Conservation (phyloP, 2,329 filamentous ascomycete genomes). For the Epichloe sp. region DNA sequence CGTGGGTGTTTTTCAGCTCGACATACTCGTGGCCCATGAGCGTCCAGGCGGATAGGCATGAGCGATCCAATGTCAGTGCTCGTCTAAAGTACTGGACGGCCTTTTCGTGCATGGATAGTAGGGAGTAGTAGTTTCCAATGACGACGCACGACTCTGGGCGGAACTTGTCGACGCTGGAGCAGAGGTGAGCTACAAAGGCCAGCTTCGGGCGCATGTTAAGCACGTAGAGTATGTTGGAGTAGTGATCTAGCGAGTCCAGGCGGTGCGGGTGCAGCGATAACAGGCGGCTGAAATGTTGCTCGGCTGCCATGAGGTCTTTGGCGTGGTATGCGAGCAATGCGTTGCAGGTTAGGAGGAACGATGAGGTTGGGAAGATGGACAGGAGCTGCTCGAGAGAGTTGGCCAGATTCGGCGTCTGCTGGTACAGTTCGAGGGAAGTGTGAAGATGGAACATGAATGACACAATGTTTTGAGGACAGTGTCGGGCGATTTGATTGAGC, state of each 20-base stretch:
- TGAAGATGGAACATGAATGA: conserved; percentile 89
- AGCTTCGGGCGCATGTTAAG: conserved; percentile 78
- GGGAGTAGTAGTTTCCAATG: conserved; percentile 91
- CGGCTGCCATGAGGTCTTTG: conserved; percentile 60
- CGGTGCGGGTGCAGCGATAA: conserved; percentile 62
- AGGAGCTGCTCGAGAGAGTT: conserved; percentile 65
- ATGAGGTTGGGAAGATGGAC: conserved; percentile 71
- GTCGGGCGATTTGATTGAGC: conserved; percentile 57
- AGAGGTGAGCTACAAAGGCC: conserved; percentile 83
- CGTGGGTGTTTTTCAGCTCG: conserved; percentile 96
- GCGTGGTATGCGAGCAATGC: conserved; percentile 83
- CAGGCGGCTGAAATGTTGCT: conserved; percentile 61
- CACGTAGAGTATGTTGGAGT: conserved; percentile 95
- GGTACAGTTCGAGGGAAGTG: conserved; percentile 82
- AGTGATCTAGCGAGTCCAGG: conserved; percentile 85
- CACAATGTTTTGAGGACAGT: conserved; percentile 80
- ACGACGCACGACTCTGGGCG: conserved; percentile 94
- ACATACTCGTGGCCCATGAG: conserved; percentile 98
- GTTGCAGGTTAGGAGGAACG: conserved; percentile 82
- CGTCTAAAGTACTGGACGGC: conserved; percentile 96
- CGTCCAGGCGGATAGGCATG: conserved; percentile 91
- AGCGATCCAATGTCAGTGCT: conserved; percentile 77
- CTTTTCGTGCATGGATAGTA: conserved; percentile 92
- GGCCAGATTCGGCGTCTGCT: conserved; percentile 64
- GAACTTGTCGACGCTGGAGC: conserved; percentile 87